These are phyloP conservation scores for Emmonsia crescens DNA, from an alignment of 2,329 filamentous ascomycete genomes.

Conservation along the genomic window DNA sequence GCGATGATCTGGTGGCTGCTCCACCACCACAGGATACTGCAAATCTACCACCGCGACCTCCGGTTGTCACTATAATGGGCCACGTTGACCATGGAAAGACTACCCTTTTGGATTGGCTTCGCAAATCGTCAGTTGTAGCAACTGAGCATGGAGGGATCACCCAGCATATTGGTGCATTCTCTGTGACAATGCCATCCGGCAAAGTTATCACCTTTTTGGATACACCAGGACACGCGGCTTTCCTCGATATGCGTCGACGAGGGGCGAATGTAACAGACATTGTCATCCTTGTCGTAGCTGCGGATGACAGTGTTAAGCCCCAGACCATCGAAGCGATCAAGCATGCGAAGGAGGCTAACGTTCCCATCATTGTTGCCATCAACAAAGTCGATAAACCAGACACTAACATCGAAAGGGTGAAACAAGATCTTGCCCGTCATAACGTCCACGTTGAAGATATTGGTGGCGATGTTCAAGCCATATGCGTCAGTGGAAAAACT, in stretches of 20 bases:
- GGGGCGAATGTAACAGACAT: conserved; percentile 96
- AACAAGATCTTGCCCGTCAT: conserved; percentile 71
- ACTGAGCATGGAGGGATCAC: conserved; percentile 95
- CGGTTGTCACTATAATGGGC: conserved; percentile 98
- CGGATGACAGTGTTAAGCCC: conserved; percentile 94
- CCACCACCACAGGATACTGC: conserved; percentile 59
- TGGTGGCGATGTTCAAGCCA: conserved; percentile 86
- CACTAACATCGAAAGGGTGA: conserved; percentile 70
- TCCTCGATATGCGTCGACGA: conserved; percentile 88
- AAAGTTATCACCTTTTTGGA: conserved; percentile 94
- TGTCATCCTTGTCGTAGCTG: conserved; percentile 87
- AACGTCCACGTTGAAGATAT: conserved; percentile 90
- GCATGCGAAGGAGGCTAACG: conserved; percentile 74
- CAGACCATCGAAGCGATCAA: conserved; percentile 95
- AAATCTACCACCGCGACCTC: conserved; percentile 62
- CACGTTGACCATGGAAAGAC: conserved; percentile 99
- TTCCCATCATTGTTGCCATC: conserved; percentile 94
- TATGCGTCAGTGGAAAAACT: conserved; percentile 86
- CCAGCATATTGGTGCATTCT: conserved; percentile 96
- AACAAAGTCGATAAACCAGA: conserved; percentile 93
- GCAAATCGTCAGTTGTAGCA: conserved; percentile 83
- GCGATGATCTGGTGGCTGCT: conserved; percentile 62
- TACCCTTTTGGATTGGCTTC: conserved; percentile 83
- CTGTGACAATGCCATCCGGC: conserved; percentile 72
- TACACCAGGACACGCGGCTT: conserved; percentile 91